phyloP scores from a whole-genome alignment of 2,329 filamentous ascomycete genomes.

The Capronia coronata region DNA sequence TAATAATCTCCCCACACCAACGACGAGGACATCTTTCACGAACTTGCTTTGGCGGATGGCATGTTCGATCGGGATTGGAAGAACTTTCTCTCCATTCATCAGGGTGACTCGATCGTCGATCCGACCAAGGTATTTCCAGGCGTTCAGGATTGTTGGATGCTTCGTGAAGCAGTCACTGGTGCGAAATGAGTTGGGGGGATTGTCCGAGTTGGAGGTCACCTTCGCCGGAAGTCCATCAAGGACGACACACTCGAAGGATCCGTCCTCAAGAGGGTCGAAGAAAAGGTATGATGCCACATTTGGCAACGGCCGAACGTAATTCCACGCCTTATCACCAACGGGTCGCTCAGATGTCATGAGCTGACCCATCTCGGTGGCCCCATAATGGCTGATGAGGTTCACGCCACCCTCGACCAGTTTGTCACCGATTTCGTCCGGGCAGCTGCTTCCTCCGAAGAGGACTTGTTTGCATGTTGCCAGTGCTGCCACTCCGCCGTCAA shows the following conservation, averaged over 20 bases:
- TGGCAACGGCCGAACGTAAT: conserved; percentile 48
- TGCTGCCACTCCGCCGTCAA: conserved; percentile 46
- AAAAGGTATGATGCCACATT: conserved; percentile 39
- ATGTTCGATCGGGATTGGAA: conserved; percentile 48
- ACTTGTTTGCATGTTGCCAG: conserved; percentile 48
- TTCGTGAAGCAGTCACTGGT: conserved; percentile 47
- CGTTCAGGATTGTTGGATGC: conserved; percentile 19
- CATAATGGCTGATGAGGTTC: conserved; percentile 50
- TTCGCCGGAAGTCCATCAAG: conserved; percentile 37
- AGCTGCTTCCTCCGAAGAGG: conserved; percentile 53
- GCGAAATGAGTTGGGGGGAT: conserved; percentile 44
- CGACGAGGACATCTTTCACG: conserved; percentile 53
- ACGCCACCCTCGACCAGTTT: conserved; percentile 48
- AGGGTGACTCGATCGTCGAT: conserved; percentile 45
- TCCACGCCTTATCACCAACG: conserved; percentile 52
- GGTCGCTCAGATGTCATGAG: conserved; percentile 56
- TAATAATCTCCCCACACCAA: conserved; percentile 49
- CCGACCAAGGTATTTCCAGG: conserved; percentile 44
- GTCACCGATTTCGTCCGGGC: conserved; percentile 55
- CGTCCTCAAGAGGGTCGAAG: conserved; percentile 33
- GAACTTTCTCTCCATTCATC: conserved; percentile 47
- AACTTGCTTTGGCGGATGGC: conserved; percentile 47
- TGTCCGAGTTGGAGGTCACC: conserved; percentile 43
- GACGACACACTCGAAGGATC: conserved; percentile 32
- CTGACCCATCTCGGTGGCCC: conserved; percentile 55